Percentiles rank a stretch among this genome's conserved stretches.
These are phyloP conservation scores for Yamadazyma epiphylla DNA, from an alignment of 1,139 yeast species.

Conservation along the genomic window DNA sequence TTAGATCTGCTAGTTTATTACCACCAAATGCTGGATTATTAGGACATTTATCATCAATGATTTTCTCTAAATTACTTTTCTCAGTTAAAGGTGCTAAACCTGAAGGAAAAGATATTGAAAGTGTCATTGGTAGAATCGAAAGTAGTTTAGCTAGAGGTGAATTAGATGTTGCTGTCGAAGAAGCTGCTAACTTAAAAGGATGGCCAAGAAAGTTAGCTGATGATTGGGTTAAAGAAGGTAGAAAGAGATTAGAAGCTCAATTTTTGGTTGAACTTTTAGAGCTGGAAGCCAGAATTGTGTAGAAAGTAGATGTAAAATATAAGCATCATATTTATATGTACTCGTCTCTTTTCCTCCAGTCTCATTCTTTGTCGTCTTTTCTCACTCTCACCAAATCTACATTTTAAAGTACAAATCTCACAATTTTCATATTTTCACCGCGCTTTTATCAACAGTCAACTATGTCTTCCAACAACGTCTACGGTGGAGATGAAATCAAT, in stretches of 20 bases:
- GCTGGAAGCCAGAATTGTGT: constrained; percentile 48
- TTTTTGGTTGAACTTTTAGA: constrained; percentile 66
- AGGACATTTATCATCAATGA: constrained; percentile 79
- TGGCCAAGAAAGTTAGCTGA: constrained; percentile 89
- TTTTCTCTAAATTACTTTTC: constrained; percentile 74
- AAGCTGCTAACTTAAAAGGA: constrained; percentile 84
- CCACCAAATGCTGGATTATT: constrained; percentile 96
- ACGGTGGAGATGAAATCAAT: constrained; percentile 74
- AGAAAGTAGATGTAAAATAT: too few relatives aligned
- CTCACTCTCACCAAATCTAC: too few relatives aligned
- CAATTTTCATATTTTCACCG: too few relatives aligned
- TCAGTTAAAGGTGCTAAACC: constrained; percentile 54
- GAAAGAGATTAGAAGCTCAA: constrained; percentile 86
- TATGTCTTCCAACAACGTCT: constrained; percentile 21
- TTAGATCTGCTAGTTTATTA: constrained; percentile 80
- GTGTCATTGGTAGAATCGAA: constrained; percentile 83
- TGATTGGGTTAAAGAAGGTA: constrained; percentile 87
- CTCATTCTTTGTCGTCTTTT: too few relatives aligned
- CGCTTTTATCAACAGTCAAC: too few relatives aligned
- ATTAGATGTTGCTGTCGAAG: constrained; percentile 86
- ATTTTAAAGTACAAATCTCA: too few relatives aligned
- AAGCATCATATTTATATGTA: too few relatives aligned
- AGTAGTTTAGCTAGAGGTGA: constrained; percentile 72
- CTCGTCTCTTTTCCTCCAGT: too few relatives aligned
- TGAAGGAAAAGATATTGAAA: constrained; percentile 80